Percentiles rank a stretch among this genome's conserved stretches.
These are phyloP conservation scores for Paramecium pentaurelia DNA, from an alignment of 73 alveolate genomes.

Conservation along the genomic window DNA sequence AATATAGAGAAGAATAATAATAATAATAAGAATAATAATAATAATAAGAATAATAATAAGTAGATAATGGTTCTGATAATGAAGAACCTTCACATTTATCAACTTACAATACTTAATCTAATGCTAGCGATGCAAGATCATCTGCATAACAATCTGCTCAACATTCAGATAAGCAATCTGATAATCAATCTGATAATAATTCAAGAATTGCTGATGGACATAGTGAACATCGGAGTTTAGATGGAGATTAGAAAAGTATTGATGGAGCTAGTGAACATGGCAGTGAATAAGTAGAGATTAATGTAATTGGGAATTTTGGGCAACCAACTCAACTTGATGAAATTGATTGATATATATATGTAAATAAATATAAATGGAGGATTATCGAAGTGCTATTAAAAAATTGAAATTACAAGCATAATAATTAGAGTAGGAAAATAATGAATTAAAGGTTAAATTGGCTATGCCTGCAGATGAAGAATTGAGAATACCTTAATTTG, in stretches of 20 bases:
- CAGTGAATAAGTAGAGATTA: conserved; percentile 8
- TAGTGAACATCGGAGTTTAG: not conserved
- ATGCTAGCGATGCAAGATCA: not conserved
- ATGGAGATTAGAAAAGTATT: not conserved
- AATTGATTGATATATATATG: conserved; percentile 20
- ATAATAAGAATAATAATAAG: not conserved
- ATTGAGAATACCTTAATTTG: conserved; percentile 4
- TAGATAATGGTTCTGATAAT: not conserved
- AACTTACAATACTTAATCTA: conserved; percentile 14
- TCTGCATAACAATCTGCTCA: not conserved
- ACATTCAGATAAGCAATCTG: not conserved
- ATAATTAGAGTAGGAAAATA: conserved; percentile 10
- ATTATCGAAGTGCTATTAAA: conserved; percentile 7
- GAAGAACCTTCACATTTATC: conserved; percentile 42
- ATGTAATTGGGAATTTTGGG: not conserved
- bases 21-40: conserved; percentile 55
- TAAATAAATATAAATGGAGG: conserved; percentile 12
- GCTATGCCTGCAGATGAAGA: not conserved
- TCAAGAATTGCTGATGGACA: not conserved
- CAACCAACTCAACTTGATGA: not conserved
- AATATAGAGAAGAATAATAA: conserved; percentile 65
- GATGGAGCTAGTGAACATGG: conserved; percentile 8
- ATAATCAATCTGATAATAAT: not conserved
- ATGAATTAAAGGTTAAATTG: not conserved
- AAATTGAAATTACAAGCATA: not conserved